Evolutionary conservation across 2,329 filamentous ascomycete species (phyloP).

Genomic region (Metarhizium sp.): DNA sequence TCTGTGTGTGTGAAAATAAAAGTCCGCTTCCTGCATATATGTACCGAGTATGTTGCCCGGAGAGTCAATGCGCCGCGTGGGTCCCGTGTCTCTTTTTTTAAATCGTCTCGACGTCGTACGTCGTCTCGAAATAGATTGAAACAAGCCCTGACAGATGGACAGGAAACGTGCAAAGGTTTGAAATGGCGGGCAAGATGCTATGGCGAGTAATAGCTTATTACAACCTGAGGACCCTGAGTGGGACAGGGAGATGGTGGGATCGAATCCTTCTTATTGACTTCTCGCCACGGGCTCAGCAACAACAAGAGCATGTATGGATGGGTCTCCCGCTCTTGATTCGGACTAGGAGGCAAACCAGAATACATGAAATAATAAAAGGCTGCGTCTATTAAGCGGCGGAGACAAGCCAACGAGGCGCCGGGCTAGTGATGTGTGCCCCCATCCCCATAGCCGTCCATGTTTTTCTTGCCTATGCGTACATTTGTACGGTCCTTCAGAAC

Average conservation of each 20-base stretch:
- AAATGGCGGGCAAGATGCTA: not conserved
- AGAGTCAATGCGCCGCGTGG: not conserved
- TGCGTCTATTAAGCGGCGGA: not conserved
- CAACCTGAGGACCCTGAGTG: not conserved
- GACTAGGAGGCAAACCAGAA: not conserved
- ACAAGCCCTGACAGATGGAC: not conserved
- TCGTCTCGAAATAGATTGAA: not conserved
- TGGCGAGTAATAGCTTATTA: not conserved
- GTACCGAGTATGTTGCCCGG: not conserved
- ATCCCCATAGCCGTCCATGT: not conserved
- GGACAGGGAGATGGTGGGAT: conserved; percentile 3
- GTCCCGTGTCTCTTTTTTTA: not conserved
- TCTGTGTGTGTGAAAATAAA: not conserved
- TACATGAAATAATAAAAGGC: not conserved
- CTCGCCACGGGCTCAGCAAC: not conserved
- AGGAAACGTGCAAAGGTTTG: not conserved
- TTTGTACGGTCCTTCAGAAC: not conserved
- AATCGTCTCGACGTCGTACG: not conserved
- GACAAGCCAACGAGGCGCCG: not conserved
- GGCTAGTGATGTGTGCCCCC: not conserved
- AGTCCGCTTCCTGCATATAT: not conserved
- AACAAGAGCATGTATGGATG: not conserved
- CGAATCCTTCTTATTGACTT: conserved; percentile 4
- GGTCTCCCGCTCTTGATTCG: not conserved
- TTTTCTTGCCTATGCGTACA: not conserved